These are phyloP conservation scores for Xylaria bambusicola DNA, from an alignment of 495 filamentous ascomycete genomes.

Conservation along the genomic window DNA sequence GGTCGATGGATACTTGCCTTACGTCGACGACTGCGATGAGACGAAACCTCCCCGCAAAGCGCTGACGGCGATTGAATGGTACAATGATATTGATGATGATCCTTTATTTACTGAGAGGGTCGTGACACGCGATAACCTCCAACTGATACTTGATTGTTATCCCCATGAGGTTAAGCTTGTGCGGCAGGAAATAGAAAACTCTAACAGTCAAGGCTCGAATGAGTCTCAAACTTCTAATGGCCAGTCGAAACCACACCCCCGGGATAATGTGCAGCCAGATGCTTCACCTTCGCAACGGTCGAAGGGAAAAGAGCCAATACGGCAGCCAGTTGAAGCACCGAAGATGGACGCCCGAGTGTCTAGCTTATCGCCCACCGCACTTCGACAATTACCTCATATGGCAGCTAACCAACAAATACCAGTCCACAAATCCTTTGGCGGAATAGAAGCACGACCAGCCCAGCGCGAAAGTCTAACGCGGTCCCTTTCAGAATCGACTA, in stretches of 20 bases:
- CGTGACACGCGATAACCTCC: constrained; percentile 42
- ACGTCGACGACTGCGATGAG: constrained; percentile 32
- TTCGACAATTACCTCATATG: not conserved
- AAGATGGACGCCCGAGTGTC: not conserved
- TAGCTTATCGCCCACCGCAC: not conserved
- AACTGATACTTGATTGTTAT: constrained; percentile 27
- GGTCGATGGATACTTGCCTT: constrained; percentile 43
- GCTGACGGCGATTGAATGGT: constrained; percentile 45
- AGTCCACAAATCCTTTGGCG: constrained; percentile 18
- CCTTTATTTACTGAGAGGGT: constrained; percentile 40
- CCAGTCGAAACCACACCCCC: too few species aligned
- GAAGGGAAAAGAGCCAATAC: not conserved
- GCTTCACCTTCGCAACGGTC: not conserved
- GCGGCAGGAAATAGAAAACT: constrained; percentile 10
- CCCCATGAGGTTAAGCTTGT: constrained; percentile 23
- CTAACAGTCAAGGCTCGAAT: constrained; percentile 1
- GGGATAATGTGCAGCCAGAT: not conserved
- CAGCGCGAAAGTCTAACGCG: constrained; percentile 11
- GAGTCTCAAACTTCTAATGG: not conserved
- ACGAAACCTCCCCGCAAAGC: constrained; percentile 19
- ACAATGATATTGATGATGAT: constrained; percentile 42
- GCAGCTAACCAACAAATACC: not conserved
- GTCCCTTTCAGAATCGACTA: constrained; percentile 22
- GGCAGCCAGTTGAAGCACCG: not conserved
- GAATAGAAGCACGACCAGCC: constrained; percentile 16